Conservation (phyloP, 2,329 filamentous ascomycete genomes). For the Lecanicillium sp. region DNA sequence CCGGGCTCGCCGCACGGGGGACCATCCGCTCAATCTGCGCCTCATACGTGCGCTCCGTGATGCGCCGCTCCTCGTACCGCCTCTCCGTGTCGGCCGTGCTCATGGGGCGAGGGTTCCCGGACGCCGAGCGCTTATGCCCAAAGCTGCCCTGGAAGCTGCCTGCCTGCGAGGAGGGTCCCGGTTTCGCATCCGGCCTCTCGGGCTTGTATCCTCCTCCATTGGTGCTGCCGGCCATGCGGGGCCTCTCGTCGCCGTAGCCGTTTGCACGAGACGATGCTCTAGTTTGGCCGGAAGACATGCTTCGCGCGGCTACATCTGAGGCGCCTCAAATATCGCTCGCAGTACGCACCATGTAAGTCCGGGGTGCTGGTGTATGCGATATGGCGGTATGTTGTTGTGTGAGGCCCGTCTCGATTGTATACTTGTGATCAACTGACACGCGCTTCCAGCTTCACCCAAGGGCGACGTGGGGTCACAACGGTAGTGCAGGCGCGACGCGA, state of each 20-base stretch:
- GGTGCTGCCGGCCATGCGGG: constrained; percentile 27
- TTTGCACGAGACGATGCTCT: constrained; percentile 38
- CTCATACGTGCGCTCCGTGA: constrained; percentile 47
- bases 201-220: constrained; percentile 23
- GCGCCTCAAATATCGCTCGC: constrained; percentile 1
- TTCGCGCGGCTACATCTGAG: constrained; percentile 3
- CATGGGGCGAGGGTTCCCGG: constrained; percentile 45
- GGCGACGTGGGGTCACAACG: no score
- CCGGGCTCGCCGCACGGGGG: constrained; percentile 52
- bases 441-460: no score
- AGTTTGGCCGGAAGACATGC: constrained; percentile 33
- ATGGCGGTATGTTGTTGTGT: no score
- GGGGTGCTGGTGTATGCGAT: no score
- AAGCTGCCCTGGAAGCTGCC: constrained; percentile 28
- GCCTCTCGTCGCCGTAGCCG: constrained; percentile 25
- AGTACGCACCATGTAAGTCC: background rate
- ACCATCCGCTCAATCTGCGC: constrained; percentile 57
- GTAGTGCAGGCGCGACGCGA: background rate
- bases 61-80: constrained; percentile 43
- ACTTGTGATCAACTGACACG: no score
- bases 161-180: constrained; percentile 26
- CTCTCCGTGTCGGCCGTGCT: constrained; percentile 36
- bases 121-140: constrained; percentile 50
- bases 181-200: constrained; percentile 28
- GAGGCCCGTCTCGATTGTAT: no score